Percentiles rank a stretch among this genome's conserved stretches.
phyloP scores from a whole-genome alignment of 345 rosid species.

The Bruguiera sexangula region DNA sequence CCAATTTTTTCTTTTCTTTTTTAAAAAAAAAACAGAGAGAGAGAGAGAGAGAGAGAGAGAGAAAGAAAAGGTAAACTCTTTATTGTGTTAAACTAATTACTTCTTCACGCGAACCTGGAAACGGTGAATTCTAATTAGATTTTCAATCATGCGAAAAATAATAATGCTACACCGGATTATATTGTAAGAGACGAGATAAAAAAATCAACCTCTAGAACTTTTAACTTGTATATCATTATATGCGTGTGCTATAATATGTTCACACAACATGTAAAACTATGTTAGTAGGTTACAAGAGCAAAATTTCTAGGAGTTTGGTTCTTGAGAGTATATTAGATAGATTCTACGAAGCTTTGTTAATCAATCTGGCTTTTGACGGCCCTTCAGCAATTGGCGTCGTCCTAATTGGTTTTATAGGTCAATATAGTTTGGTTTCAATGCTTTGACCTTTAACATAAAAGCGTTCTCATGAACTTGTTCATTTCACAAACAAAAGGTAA shows the following conservation, averaged over 20 bases:
- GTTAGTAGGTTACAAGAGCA: background rate
- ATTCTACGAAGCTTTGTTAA: slow-evolving; percentile 9
- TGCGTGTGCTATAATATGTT: background rate
- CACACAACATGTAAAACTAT: background rate
- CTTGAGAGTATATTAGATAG: background rate
- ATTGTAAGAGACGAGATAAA: slow-evolving; percentile 7
- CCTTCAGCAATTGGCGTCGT: slow-evolving; percentile 8
- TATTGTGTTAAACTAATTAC: too few relatives aligned
- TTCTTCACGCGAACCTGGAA: background rate
- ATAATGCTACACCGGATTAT: background rate
- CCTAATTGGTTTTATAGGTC: slow-evolving; percentile 20
- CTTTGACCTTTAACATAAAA: background rate
- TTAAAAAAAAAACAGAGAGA: too few relatives aligned
- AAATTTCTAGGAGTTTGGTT: background rate
- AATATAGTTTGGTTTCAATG: slow-evolving; percentile 19
- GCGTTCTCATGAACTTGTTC: background rate
- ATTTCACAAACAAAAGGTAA: background rate
- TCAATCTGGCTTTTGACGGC: slow-evolving; percentile 32
- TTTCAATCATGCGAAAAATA: background rate
- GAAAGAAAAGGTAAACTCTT: too few relatives aligned
- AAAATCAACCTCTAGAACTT: slow-evolving; percentile 1
- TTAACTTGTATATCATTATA: slow-evolving; percentile 3
- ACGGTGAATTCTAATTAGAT: slow-evolving; percentile 14
- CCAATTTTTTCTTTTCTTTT: too few relatives aligned
- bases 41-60: too few relatives aligned